Evolutionary conservation across 1,284 basidiomycete genomes (phyloP), one percentile per base, ranked within the genome.

Genomic region (Irpex sp.): DNA sequence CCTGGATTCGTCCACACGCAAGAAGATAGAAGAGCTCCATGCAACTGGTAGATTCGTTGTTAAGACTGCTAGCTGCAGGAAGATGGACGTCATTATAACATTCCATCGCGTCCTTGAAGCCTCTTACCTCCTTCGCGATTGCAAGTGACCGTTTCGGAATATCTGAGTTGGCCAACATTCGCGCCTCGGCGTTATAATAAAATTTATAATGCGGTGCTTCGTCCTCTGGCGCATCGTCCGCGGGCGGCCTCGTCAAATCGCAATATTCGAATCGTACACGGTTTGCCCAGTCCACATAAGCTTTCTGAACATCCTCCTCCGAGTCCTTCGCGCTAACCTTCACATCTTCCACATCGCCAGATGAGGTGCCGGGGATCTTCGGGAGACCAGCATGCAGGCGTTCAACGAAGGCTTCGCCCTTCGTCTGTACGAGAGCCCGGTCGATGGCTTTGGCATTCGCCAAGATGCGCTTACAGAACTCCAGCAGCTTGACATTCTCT

Each of bases 11-110:
- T 94, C 92, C 7, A 94, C 92, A 59, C 89, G 84, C 60, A 96
- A 75, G 77, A 95, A 95, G 67, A 97, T 88, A 0, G 93, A 94
- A 4, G 94, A 95, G 70, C 93, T 86, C 92, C 93, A 96, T 4
- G 91, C 89, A 5, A 93, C 88, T 19, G 95, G 95, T 17, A 97
- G 77, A 70, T 93, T 95, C 15, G 92, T 94, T 1, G 93, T 94
- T 47, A 97, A 82, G 21, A 94, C 92, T 0, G 93, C 93, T 61
- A 97, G 86, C 90, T 96, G 62, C 49, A 46, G 68, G 50, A 9
- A 5, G 5, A 37, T 39, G 37, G 35, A 64, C 59, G 56, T 57
- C 54, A 49, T 8, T 43, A 59, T 9, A 33, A 19, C 31, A 47
- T 57, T n/a, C 17, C 7, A 39, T n/a, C n/a, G 61, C 57, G 26